Conservation (phyloP, 208 protist species). For the Leishmania tarentolae region DNA sequence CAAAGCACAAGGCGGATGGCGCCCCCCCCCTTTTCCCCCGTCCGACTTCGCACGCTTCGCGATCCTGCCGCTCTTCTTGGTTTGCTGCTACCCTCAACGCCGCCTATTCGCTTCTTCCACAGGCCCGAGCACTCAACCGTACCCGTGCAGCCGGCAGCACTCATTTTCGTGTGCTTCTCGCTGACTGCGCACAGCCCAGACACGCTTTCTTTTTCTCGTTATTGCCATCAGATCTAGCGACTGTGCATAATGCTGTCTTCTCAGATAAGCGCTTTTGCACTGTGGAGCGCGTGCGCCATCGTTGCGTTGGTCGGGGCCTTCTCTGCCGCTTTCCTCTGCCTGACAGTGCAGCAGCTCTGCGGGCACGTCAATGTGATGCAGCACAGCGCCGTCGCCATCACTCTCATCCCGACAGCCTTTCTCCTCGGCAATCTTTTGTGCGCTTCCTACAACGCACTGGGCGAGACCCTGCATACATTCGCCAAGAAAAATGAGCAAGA, state of each 20-base stretch:
- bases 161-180: not conserved
- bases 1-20: not conserved
- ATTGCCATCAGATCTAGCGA: not conserved
- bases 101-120: not conserved
- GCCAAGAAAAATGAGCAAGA: constrained; percentile 18
- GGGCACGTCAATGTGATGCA: constrained; percentile 2
- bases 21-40: not conserved
- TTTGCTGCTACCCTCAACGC: not conserved
- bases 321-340: not conserved
- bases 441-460: constrained; percentile 18
- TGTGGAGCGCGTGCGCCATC: constrained; percentile 3
- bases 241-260: constrained; percentile 3
- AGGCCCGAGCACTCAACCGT: not conserved
- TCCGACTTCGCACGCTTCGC: not conserved
- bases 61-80: not conserved
- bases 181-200: not conserved
- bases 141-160: no score
- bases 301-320: not conserved
- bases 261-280: not conserved
- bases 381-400: constrained; percentile 44
- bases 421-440: constrained; percentile 26
- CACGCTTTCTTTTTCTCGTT: not conserved
- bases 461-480: constrained; percentile 16
- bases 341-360: not conserved
- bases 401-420: constrained; percentile 37